Evolutionary conservation across 805 yeast species (phyloP), one percentile per base, ranked within the genome.

Genomic region (Tetrapisispora namnaoensis): DNA sequence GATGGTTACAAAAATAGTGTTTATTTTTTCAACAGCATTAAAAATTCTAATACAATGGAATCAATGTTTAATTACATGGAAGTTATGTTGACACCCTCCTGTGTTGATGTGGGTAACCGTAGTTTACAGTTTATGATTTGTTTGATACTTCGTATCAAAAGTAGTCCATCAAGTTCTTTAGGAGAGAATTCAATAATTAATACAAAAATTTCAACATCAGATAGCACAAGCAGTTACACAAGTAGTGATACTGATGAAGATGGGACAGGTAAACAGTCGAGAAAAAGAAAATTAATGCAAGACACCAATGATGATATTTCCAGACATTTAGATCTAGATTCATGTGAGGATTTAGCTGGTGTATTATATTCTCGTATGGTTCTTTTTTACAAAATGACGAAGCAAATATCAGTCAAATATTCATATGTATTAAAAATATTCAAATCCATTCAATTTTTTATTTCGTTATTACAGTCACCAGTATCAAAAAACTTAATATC

Each of bases 341-440:
- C 66, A 7, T 72, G 72, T 39, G 70, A 67, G 39, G 59, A 58
- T 9, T 55, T 71, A 39, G 68, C 73, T 3, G 68, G 68, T 2
- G 59, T 66, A 11, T 58, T 74, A 17, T 57, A 69, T 44, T 60
- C 60, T 6, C 74, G 73, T 48, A 70, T 72, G 71, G 70, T 69
- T 35, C 57, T 61, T 17, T 77, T 76, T 53, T 65, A 69, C 56
- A 51, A 60, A 50, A 44, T 74, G 65, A 55, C 71, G 50, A 62
- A 71, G 66, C 69, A 70, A 37, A 63, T 83, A 35, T 77, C 86
- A 20, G 70, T 67, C 24, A 72, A 79, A 53, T 83, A 81, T 58
- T 79, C 78, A 50, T 81, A 80, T 58, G 84, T 88, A 2, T 80
- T 82, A 80, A 75, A 84, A 63, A 73, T 83, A 59, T 71, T 78